Conservation (phyloP, 1,284 basidiomycete genomes). For the Sporisorium iseilematis-ciliati region DNA sequence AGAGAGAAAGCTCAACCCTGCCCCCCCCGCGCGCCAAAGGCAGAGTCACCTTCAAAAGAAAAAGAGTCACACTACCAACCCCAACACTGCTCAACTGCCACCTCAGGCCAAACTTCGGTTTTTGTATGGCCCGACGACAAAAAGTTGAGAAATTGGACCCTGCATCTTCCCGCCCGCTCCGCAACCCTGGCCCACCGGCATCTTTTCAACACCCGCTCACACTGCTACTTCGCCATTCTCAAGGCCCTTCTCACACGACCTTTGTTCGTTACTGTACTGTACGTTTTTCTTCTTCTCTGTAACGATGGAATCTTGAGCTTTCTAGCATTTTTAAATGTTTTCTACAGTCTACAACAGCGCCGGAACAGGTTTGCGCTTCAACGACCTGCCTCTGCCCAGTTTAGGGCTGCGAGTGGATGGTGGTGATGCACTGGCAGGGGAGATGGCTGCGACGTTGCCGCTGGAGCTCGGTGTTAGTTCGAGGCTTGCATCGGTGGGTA, state of each 20-base stretch:
- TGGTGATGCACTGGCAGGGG: not conserved
- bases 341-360: conserved; percentile 5
- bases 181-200: not conserved
- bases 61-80: too few species aligned
- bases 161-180: not conserved
- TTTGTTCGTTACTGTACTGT: not conserved
- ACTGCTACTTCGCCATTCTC: not conserved
- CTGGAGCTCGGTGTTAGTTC: not conserved
- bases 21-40: too few species aligned
- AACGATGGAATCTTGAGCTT: not conserved
- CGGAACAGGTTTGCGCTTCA: conserved; percentile 36
- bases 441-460: not conserved
- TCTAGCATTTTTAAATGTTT: not conserved
- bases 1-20: too few species aligned
- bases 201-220: not conserved
- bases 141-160: conserved; percentile 2
- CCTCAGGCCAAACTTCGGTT: not conserved
- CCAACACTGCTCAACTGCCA: not conserved
- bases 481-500: not conserved
- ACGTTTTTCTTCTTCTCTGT: not conserved
- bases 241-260: too few species aligned
- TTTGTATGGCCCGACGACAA: conserved; percentile 5
- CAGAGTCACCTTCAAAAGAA: too few species aligned
- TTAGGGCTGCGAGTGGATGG: not conserved
- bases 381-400: conserved; percentile 7